Evolutionary conservation across 441 rosid species (phyloP).

Genomic region (Brassica balearica): DNA sequence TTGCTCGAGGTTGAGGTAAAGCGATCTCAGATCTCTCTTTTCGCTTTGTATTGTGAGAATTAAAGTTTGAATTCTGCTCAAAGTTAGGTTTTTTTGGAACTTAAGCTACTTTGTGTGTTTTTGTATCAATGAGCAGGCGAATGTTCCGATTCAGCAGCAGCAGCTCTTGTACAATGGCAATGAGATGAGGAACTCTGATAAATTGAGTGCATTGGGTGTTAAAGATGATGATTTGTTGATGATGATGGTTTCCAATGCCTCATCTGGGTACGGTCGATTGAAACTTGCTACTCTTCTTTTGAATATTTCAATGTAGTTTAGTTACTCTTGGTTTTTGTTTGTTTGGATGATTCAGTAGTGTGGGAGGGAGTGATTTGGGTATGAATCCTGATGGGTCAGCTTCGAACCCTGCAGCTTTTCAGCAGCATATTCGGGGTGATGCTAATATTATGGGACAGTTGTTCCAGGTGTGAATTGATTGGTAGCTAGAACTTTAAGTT

Average conservation of each 20-base stretch:
- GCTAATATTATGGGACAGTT: constrained; percentile 79
- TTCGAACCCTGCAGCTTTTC: constrained; percentile 85
- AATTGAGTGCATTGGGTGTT: constrained; percentile 83
- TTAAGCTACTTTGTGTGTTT: constrained; percentile 9
- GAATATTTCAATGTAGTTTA: neutral
- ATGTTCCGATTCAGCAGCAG: constrained; percentile 82
- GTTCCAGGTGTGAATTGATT: constrained; percentile 61
- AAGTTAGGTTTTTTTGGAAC: constrained; percentile 33
- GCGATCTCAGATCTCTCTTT: constrained; percentile 39
- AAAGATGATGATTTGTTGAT: constrained; percentile 89
- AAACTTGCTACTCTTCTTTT: neutral
- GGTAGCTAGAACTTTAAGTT: constrained; percentile 6
- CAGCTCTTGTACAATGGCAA: constrained; percentile 85
- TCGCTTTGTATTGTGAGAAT: constrained; percentile 3
- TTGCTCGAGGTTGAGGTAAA: constrained; percentile 94
- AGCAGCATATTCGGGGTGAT: constrained; percentile 75
- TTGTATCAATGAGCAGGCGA: constrained; percentile 62
- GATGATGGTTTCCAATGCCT: constrained; percentile 84
- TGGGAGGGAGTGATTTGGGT: constrained; percentile 55
- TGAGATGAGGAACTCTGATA: constrained; percentile 79
- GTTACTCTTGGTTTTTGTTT: neutral
- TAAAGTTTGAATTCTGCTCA: neutral
- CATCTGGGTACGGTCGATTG: constrained; percentile 50
- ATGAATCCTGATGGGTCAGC: constrained; percentile 93
- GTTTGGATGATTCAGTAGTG: constrained; percentile 52